Evolutionary conservation across 345 rosid species (phyloP), one percentile per base, ranked within the genome.

Genomic region (Lenwebbia sp.): DNA sequence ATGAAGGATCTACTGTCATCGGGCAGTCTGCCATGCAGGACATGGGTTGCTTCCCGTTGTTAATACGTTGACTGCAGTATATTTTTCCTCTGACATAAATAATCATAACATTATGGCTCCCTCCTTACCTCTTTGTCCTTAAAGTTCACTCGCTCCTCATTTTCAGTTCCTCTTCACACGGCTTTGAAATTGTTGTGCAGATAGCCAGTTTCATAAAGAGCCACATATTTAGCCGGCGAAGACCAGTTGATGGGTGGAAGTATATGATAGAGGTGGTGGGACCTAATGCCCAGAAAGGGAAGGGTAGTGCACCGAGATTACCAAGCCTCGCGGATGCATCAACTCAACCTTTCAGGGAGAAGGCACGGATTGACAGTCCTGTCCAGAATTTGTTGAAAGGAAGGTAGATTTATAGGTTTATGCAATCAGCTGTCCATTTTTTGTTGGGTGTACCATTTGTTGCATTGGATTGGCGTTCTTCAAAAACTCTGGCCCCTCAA

Each of bases 221-320:
- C 52, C 99, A 94, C 88, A 95, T 97, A 92, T 96, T 94, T 88
- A 96, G 99, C 91, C 91, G 99, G 89, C 92, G 99, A 86, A 93
- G 99, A 91, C 99, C 99, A 7, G 90, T 95, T 12, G 99, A 97
- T 88, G 99, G 99, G 82, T 96, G 99, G 99, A 96, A 93, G 89
- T 94, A 93, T 87, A 96, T 96, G 99, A 95, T 97, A 62, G 99
- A 97, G 92, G 99, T 92, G 89, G 88, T 97, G 4, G 99, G 99
- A 86, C 99, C 99, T 49, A 97, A 97, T 92, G 98, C 99, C 44
- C 93, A 93, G 91, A 97, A 92, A 94, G 98, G 96, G 83, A 97
- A 95, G 88, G 99, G 99, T 13, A 94, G 99, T 81, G 94, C 93
- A 82, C 90, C 99, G n/a, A 96, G 99, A 90, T 86, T 94, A 47